Conservation (phyloP, 1,139 yeast species). For the Protomyces macrosporus region DNA sequence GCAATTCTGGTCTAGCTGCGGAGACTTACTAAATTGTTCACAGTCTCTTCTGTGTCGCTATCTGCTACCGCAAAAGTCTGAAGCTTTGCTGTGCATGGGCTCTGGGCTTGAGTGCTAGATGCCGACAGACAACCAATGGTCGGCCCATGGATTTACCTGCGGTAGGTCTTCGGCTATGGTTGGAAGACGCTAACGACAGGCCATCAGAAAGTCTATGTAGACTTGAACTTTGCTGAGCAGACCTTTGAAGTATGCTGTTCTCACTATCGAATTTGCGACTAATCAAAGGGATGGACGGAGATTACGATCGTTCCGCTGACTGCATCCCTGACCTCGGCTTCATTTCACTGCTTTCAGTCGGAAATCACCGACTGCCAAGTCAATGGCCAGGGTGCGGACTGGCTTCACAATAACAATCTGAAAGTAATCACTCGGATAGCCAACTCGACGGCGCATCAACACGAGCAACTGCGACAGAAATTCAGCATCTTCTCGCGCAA, state of each 20-base stretch:
- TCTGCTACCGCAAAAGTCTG: too few relatives aligned
- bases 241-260: neutral
- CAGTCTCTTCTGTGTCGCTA: too few relatives aligned
- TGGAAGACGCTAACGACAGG: neutral
- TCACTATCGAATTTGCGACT: neutral
- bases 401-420: slow-evolving; percentile 53
- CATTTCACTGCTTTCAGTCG: slow-evolving; percentile 77
- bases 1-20: too few relatives aligned
- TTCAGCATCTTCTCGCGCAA: slow-evolving; percentile 36
- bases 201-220: slow-evolving; percentile 21
- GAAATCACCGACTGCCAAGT: slow-evolving; percentile 57
- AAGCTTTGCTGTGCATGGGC: too few relatives aligned
- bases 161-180: neutral
- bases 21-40: too few relatives aligned
- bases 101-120: neutral
- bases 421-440: slow-evolving; percentile 47
- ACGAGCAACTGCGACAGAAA: slow-evolving; percentile 48
- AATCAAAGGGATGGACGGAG: slow-evolving; percentile 65
- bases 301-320: slow-evolving; percentile 70
- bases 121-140: slow-evolving; percentile 8
- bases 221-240: slow-evolving; percentile 12
- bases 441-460: slow-evolving; percentile 31
- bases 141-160: slow-evolving; percentile 19
- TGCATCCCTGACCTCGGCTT: slow-evolving; percentile 52
- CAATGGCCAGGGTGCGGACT: slow-evolving; percentile 53